phyloP scores from a whole-genome alignment of 2,329 filamentous ascomycete species.

The Colletotrichum magnum region DNA sequence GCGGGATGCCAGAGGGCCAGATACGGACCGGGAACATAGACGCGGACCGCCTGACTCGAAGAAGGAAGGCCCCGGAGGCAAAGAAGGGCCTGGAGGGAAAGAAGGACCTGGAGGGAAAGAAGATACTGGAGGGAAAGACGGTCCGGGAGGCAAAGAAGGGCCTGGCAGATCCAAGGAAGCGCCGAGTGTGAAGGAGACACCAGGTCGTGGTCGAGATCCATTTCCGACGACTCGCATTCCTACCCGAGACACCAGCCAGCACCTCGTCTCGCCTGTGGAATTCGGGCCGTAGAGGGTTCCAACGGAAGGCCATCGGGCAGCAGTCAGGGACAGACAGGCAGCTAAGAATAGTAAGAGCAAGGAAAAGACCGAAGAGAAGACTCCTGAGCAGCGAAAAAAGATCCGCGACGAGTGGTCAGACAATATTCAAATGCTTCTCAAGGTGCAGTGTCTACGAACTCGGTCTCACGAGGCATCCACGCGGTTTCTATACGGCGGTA shows the following conservation, averaged over 20 bases:
- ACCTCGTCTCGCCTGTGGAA: too few species aligned
- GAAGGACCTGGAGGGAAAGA: neutral
- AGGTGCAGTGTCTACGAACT: slow-evolving; percentile 45
- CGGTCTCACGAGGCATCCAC: slow-evolving; percentile 42
- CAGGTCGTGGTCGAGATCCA: neutral
- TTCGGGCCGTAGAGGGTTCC: too few species aligned
- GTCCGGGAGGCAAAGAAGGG: neutral
- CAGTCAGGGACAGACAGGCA: neutral
- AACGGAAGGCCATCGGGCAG: too few species aligned
- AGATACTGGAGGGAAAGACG: neutral
- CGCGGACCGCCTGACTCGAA: too few species aligned
- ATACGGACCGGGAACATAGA: neutral
- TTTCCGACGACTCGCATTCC: too few species aligned
- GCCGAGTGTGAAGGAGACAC: neutral
- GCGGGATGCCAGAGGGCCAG: neutral
- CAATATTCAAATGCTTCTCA: slow-evolving; percentile 28
- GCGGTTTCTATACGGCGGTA: slow-evolving; percentile 47
- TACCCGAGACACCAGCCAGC: too few species aligned
- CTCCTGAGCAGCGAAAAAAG: neutral
- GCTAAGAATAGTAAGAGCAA: neutral
- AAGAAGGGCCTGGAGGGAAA: neutral
- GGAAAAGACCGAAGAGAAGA: neutral
- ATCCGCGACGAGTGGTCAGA: slow-evolving; percentile 8
- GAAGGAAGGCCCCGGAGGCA: neutral
- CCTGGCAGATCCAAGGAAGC: neutral